Base-by-base conservation (phyloP, 2,329 filamentous ascomycete genomes). In the Cercospora sojina region DNA sequence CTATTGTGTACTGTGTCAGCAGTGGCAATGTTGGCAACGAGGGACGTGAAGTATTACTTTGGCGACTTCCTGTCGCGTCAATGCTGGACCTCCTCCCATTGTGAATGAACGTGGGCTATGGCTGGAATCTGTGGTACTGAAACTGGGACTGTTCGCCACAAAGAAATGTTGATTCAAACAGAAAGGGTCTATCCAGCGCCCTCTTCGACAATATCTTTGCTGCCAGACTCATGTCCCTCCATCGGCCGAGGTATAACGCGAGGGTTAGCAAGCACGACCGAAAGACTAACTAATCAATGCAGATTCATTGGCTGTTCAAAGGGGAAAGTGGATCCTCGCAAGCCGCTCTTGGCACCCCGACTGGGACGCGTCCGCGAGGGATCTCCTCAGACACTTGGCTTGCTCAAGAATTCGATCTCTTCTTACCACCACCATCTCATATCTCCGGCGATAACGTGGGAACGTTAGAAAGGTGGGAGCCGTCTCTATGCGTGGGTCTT, bases 21-120 rank as follows among this genome's bases (percentile, higher is more conserved):
- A 67, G 56, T 58, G 61, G 57, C 47, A 49, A 43, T 10, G 20
- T 13, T 16, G 10, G n/a, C 31, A 41, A n/a, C 47, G 18, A 59
- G 43, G 20, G 7, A 35, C 25, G 55, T 25, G 43, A 59, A 18
- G 59, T 16, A 25, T 16, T 59, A 71, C 70, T 55, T 75, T 75
- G 13, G 70, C 70, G 41, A 76, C 74, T 67, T 76, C 74, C 16
- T 75, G 66, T n/a, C 75, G 70, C 35, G 74, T 74, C 60, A 63
- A 57, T 56, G 49, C 60, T 63, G 60, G 51, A 55, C 60, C 60
- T 38, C 60, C 60, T 43, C 60, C 60, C 60, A 63, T 63, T 3
- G 35, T 63, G n/a, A 57, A 10, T 57, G 53, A 16, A 25, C 25
- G 20, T 32, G 49, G 25, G 8, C 6, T 62, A 62, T 38, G 47